Conservation (phyloP, 495 filamentous ascomycete genomes). For the Podospora fimiseda region DNA sequence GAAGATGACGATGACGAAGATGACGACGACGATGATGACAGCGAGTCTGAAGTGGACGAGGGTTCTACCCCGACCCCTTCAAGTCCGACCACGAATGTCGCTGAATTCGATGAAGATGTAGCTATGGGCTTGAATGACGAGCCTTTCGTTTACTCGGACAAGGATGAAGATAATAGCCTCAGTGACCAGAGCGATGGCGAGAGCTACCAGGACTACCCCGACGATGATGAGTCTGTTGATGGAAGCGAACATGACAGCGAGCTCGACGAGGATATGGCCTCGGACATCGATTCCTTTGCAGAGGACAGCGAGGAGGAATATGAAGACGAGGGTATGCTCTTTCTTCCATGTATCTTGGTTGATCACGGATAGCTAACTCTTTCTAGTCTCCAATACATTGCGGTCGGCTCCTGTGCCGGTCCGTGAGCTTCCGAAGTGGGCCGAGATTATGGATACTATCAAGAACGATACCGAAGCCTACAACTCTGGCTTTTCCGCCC, state of each 20-base stretch:
- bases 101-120: not conserved
- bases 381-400: no score
- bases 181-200: constrained; percentile 11
- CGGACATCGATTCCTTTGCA: not conserved
- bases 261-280: not conserved
- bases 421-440: no score
- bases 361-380: not conserved
- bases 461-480: no score
- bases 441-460: no score
- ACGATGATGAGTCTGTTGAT: constrained; percentile 32
- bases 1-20: not conserved
- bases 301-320: not conserved
- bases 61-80: not conserved
- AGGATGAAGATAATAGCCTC: not conserved
- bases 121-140: not conserved
- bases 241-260: constrained; percentile 21
- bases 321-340: not conserved
- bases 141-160: not conserved
- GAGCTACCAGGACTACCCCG: constrained; percentile 6
- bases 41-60: no score
- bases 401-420: no score
- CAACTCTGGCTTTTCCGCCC: no score
- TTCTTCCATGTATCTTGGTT: not conserved
- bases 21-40: not conserved
- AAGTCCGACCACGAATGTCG: not conserved